Base-by-base conservation (phyloP, 768 basidiomycete genomes). In the Phylloporus rhodoxanthus region DNA sequence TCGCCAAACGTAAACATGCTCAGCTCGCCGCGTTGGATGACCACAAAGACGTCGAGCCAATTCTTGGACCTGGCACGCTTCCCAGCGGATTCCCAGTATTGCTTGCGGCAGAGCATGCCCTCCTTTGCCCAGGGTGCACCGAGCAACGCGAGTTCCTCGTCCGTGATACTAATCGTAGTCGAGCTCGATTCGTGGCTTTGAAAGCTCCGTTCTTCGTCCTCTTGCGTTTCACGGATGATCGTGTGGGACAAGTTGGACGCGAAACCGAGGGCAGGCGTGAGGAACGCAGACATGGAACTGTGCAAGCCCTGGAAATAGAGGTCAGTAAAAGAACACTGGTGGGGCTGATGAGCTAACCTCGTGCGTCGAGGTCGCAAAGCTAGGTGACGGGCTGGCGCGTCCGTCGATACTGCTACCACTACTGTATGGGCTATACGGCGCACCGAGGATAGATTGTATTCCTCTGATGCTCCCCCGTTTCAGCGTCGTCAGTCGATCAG, bases 121-220 rank as follows among this genome's bases (percentile, higher is more conserved):
- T 99, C 96, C 68, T 99, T 99, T 0, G 96, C 96, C 95, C 95
- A 99, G 0, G 96, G 96, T 5, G 96, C 84, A 14, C 96, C 96
- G 14, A 96, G 81, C 32, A 98, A 73, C 2, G 95, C 95, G 11
- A 99, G 76, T 69, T 96, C 92, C 67, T 98, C 96, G 59, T 98
- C 95, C 7, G 87, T 83, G 51, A 97, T 91, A 45, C 91, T 91
- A 58, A 89, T 85, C 29, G 77, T 81, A 1, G 85, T 87, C 23
- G 85, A 84, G 25, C 64, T 69, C 5, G 88, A 82, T 33, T 74
- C 78, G 17, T 76, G 75, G 63, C 85, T 90, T 30, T 75, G 72
- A 19, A 80, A 61, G 55, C 88, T 90, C 45, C 79, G 80, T 47
- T 80, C 78, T 57, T 94, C 91, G 57, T 85, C 85, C 67, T 97